Base-by-base conservation (phyloP, 345 rosid genomes). In the Ceriops tagal region DNA sequence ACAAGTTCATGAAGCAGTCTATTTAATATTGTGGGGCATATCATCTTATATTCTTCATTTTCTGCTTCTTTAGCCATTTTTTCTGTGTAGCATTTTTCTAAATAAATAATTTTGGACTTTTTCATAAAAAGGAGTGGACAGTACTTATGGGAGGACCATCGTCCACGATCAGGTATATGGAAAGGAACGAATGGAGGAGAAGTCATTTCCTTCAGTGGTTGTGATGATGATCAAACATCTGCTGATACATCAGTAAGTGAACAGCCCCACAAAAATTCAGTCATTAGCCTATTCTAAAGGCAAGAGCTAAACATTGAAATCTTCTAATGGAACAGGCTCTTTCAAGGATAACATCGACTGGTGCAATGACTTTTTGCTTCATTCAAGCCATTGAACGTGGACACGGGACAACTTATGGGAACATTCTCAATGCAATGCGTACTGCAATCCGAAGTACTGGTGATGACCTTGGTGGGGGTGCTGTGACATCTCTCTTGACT, bases 181-280 rank as follows among this genome's bases (percentile, higher is more conserved):
- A 90, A 89, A 80, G 98, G 97, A 76, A 90, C 98, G 56, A 84
- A 80, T 64, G 97, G 98, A 35, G 98, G 98, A 65, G 96, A 90
- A 79, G 97, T 69, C 66, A 86, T 89, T 56, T 90, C 93, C 21
- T 83, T 92, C 65, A 89, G 97, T 68, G 96, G 96, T 43, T 92
- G 98, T 73, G 97, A 92, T 75, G 98, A 89, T 67, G 53, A 92
- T 77, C 96, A 92, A 80, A 90, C 97, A 58, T 89, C 98, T 3
- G 96, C 93, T 3, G 97, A 92, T 66, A 90, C 97, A 49, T 85
- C 97, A 24, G 98, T 88, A 85, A 85, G 87, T 81, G 31, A 9
- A 24, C 26, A 5, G 59, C 59, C 30, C 2, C 18, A 22, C 24
- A 55, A 7, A 24, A 57, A 11, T 51, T 60, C 6, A 35, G 34